Percentiles rank a stretch among this genome's conserved stretches.
Conservation (phyloP, 2,329 filamentous ascomycete species). For the Septoria petroselini region DNA sequence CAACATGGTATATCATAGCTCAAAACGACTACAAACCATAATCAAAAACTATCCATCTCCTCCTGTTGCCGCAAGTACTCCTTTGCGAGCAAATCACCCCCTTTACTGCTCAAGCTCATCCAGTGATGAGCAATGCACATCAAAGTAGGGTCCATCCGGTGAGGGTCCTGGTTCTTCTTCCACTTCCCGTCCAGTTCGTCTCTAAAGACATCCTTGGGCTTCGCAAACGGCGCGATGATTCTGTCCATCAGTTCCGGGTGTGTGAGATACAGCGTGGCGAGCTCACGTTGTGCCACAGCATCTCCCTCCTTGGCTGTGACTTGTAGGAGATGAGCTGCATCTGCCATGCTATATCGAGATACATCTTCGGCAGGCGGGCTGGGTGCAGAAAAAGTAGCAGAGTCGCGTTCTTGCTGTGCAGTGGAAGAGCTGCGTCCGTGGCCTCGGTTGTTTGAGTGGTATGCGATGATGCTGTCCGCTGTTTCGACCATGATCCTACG, state of each 20-base stretch:
- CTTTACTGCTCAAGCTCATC: conserved; percentile 86
- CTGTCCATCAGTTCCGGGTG: conserved; percentile 80
- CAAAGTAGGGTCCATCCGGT: conserved; percentile 74
- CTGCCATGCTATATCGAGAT: conserved; percentile 67
- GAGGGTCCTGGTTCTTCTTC: conserved; percentile 56
- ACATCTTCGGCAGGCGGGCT: conserved; percentile 38
- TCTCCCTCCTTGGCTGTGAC: conserved; percentile 93
- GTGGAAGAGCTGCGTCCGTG: conserved; percentile 35
- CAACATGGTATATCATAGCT: conserved; percentile 1
- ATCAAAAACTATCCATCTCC: conserved; percentile 53
- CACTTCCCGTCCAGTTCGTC: conserved; percentile 72
- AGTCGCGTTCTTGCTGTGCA: conserved; percentile 37
- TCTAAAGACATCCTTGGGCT: conserved; percentile 86
- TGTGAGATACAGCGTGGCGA: conserved; percentile 89
- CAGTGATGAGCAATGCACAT: conserved; percentile 96
- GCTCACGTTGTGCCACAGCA: conserved; percentile 82
- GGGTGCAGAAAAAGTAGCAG: conserved; percentile 33
- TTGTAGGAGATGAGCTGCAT: conserved; percentile 84
- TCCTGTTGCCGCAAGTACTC: conserved; percentile 73
- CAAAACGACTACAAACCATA: not conserved
- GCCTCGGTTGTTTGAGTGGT: conserved; percentile 64
- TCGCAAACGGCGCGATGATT: conserved; percentile 77
- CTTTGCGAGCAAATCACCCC: conserved; percentile 81
- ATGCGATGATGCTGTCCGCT: conserved; percentile 64
- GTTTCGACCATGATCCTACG: conserved; percentile 80